Base-by-base conservation (phyloP, 73 alveolate genomes). In the Effrenium voratum region DNA sequence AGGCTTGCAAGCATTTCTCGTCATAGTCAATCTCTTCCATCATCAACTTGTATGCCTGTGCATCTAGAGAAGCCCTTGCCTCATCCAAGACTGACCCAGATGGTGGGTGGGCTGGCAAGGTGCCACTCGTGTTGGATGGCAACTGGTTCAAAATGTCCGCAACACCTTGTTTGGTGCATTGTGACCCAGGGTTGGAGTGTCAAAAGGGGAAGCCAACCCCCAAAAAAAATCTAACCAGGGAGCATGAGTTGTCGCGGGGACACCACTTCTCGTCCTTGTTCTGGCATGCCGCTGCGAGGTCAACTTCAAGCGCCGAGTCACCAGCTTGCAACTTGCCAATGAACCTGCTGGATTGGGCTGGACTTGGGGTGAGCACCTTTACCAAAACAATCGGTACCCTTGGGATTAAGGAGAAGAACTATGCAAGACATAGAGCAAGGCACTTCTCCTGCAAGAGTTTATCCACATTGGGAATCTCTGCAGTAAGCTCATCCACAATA, bases 211-310 rank as follows among this genome's bases (percentile, higher is more conserved):
- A 26, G 47, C 40, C 36, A n/a, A n/a, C n/a, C n/a, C n/a, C n/a
- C 24, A n/a, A 70, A n/a, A 70, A 15, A 13, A 6, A 70, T 70
- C 57, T 13, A 76, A 3, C 41, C 60, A 76, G 26, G 86, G 5
- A 40, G 44, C 86, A 76, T 24, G 86, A 55, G 19, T 76, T 76
- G 86, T 76, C 86, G 16, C 86, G 57, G 16, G 86, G 86, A 41
- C 2, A 8, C 86, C 86, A 76, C 5, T 10, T 41, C 60, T 76
- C 86, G 8, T 76, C 86, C 59, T 76, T 76, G 41, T 10, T 6
- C 16, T 76, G 86, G 38, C 86, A 76, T 16, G 86, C 52, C 6
- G 86, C 59, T 1, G 59, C 34, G 59, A 76, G 45, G 45, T 76
- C 86, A 8, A 41, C 19, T 34, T 76, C 86, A 3, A 76, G 38